Evolutionary conservation across 768 basidiomycete genomes (phyloP), one percentile per base, ranked within the genome.

Genomic region (Tricholomella constricta): DNA sequence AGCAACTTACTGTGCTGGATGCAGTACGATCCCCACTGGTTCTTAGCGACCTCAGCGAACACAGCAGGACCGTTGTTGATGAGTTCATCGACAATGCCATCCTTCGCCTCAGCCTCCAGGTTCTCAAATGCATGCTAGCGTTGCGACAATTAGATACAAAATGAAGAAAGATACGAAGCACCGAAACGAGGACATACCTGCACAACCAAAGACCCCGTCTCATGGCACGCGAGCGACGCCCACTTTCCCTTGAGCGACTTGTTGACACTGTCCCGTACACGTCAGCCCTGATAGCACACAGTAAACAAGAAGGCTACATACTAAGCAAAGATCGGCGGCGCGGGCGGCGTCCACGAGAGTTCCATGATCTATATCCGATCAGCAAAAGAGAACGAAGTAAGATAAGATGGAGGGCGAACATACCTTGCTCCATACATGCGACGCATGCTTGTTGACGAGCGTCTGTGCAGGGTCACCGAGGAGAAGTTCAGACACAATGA

Each of bases 391-490:
- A 44, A 44, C 22, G 25, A 26, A 29, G 14, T 25, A 5, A 9
- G 29, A 14, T 20, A 23, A 34, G 44, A n/a, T 17, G 19, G 14
- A 47, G 4, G 14, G 25, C 3, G 9, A 25, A 51, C 66, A 19
- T 57, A 89, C 89, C 79, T 93, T 93, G 72, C 89, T 91, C 91
- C 91, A 94, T 27, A 94, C 91, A 65, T 94, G 91, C 43, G 89
- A 91, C 1, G 91, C 90, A 65, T 94, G 91, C 67, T 94, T 94
- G 69, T 93, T 93, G 7, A 93, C 87, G 25, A 94, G 76, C 5
- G 91, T 94, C 65, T 89, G 82, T 1, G 89, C 89, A 7, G 91
- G 91, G 64, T 94, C 91, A 2, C 89, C 88, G 19, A 87, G 78
- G 38, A 94, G 80, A 36, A 94, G 79, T 66, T 94, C 91, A 2